A percentile compares a stretch with the other conserved stretches of the same genome.
Conservation (phyloP, 768 basidiomycete species). For the Leccinum broughii region DNA sequence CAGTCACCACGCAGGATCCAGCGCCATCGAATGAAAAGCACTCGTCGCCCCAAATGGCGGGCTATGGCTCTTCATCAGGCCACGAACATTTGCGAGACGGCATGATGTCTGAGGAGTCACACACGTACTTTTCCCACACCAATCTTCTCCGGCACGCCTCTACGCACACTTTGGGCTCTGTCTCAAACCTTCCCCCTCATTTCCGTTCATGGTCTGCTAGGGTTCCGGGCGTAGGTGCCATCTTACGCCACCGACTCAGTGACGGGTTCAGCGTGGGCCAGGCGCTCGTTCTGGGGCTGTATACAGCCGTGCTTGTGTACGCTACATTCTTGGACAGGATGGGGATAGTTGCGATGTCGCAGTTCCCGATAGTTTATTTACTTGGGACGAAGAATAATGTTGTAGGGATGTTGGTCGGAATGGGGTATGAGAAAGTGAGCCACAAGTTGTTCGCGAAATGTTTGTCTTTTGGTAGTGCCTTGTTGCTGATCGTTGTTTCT, state of each 20-base stretch:
- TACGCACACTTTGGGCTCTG: conserved; percentile 11
- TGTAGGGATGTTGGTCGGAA: conserved; percentile 39
- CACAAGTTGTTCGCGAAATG: neutral
- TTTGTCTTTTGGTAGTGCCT: neutral
- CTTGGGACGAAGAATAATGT: conserved; percentile 53
- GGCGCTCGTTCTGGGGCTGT: conserved; percentile 36
- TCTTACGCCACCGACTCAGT: conserved; percentile 35
- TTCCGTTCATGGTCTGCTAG: conserved; percentile 39
- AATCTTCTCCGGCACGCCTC: conserved; percentile 24
- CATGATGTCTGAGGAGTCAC: conserved; percentile 27
- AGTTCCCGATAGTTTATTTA: conserved; percentile 45
- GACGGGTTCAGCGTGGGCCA: conserved; percentile 41
- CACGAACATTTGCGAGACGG: conserved; percentile 18
- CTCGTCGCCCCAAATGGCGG: conserved; percentile 11
- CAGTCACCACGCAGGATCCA: conserved; percentile 1
- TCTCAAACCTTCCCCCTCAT: conserved; percentile 32
- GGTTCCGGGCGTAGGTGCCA: conserved; percentile 34
- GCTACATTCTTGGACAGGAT: conserved; percentile 36
- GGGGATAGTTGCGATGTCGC: conserved; percentile 42
- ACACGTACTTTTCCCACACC: conserved; percentile 27
- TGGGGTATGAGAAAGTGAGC: conserved; percentile 50
- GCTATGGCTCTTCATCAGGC: conserved; percentile 20
- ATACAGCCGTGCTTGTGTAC: conserved; percentile 38
- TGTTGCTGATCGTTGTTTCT: neutral
- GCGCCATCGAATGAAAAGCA: conserved; percentile 8